phyloP scores from a whole-genome alignment of 2,329 filamentous ascomycete species.

The Microdochium paspali region DNA sequence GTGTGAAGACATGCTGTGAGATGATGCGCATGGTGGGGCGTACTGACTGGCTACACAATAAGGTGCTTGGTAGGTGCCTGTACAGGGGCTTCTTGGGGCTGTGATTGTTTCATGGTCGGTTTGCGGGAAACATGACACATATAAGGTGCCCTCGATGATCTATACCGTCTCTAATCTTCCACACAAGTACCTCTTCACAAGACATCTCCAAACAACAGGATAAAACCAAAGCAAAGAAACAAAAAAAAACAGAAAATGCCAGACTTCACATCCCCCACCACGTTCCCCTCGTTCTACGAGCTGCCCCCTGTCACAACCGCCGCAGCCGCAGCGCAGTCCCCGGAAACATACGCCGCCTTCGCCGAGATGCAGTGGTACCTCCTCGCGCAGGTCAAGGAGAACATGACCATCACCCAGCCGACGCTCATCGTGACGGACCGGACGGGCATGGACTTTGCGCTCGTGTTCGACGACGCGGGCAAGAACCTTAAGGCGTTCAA shows the following conservation, averaged over 20 bases:
- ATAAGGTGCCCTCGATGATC: too few species aligned
- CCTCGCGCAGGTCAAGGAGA: constrained; percentile 19
- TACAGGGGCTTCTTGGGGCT: not conserved
- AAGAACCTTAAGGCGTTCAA: constrained; percentile 25
- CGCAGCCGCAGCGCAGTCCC: not conserved
- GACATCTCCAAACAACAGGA: too few species aligned
- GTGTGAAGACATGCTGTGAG: too few species aligned
- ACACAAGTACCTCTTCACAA: too few species aligned
- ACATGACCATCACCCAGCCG: constrained; percentile 36
- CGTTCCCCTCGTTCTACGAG: constrained; percentile 24
- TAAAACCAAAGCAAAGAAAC: too few species aligned
- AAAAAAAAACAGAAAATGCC: too few species aligned
- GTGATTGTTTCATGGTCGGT: not conserved
- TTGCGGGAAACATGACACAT: not conserved
- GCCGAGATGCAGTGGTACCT: constrained; percentile 16
- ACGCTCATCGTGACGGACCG: constrained; percentile 35
- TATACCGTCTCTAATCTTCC: too few species aligned
- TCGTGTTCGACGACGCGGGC: constrained; percentile 32
- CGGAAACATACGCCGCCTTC: constrained; percentile 1
- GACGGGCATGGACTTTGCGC: constrained; percentile 28
- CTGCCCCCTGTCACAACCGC: constrained; percentile 12
- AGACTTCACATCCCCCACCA: constrained; percentile 19
- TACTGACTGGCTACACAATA: too few species aligned
- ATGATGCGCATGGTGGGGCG: too few species aligned
- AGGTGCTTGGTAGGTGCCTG: too few species aligned